These are phyloP conservation scores for Scedosporium dehoogii DNA, from an alignment of 2,329 filamentous ascomycete genomes.

Conservation along the genomic window DNA sequence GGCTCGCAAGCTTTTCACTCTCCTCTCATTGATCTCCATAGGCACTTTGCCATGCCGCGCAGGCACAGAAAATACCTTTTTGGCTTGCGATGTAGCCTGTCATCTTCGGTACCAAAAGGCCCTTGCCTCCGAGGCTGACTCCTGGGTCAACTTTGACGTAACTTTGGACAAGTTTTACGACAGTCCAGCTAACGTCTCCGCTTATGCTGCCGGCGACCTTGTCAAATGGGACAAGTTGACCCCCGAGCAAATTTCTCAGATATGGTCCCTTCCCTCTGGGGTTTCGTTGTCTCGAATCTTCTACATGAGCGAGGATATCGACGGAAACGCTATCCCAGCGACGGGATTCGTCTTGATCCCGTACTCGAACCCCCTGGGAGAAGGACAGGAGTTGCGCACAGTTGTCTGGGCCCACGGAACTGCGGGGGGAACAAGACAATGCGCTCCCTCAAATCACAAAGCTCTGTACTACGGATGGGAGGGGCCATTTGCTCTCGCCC, in stretches of 20 bases:
- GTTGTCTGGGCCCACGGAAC: conserved; percentile 18
- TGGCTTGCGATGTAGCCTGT: conserved; percentile 11
- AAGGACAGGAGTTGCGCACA: conserved; percentile 4
- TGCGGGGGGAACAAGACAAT: conserved; percentile 12
- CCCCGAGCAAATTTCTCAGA: conserved; percentile 3
- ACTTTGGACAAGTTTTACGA: conserved; percentile 10
- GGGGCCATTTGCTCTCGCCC: conserved; percentile 12
- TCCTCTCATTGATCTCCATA: too few species aligned
- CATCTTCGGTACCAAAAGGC: conserved; percentile 2
- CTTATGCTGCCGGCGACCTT: conserved; percentile 10
- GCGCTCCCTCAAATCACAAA: conserved; percentile 15
- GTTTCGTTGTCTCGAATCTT: conserved; percentile 10
- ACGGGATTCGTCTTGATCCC: conserved; percentile 11
- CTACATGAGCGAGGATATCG: conserved; percentile 12
- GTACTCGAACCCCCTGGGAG: conserved; percentile 2
- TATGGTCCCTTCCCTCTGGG: conserved; percentile 11
- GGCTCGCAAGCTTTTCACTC: too few species aligned
- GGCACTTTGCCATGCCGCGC: conserved; percentile 12
- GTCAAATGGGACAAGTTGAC: conserved; percentile 12
- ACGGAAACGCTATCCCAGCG: conserved; percentile 10
- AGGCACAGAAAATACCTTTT: conserved; percentile 11
- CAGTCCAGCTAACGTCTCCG: conserved; percentile 9
- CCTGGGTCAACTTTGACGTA: conserved; percentile 8
- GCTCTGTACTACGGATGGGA: conserved; percentile 15
- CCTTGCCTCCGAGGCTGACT: neutral